Base-by-base conservation (phyloP, 2,329 filamentous ascomycete species). In the Penicillium sp. region DNA sequence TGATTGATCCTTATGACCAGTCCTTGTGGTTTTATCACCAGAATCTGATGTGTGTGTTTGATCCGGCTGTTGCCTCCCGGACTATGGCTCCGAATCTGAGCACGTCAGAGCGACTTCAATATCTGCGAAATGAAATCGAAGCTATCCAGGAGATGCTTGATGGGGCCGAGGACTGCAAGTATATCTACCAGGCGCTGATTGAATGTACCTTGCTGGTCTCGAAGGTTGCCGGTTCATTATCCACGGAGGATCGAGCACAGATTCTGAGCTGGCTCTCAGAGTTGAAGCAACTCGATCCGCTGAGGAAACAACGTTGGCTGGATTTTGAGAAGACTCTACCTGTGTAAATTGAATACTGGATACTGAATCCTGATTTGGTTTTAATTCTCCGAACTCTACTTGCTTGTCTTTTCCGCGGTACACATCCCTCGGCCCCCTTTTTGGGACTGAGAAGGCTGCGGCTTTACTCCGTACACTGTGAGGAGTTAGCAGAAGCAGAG, bases 21-120 rank as follows among this genome's bases (percentile, higher is more conserved):
- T 97, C 93, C 19, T 83, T 97, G 6, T 99, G 95, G 93, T 97
- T 96, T 77, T 98, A 99, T 73, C 93, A 98, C 76, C 91, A 95
- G 70, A 96, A 90, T 72, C 81, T 97, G 60, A 88, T 97, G 80
- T 85, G 88, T 62, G 90, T 89, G 72, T 81, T 91, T 69, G 81
- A 84, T 56, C 83, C 81, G 70, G 80, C 78, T 53, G 80, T 75
- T 15, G 78, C 81, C 15, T 73, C 80, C 2, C 79, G 83, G 22
- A 85, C 85, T 10, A 90, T 97, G 68, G 85, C 88, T 15, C 87
- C 87, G 0, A 82, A 86, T 40, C 79, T 96, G 33, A 83, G 83
- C 1, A 74, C 81, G 6, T 78, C 84, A 9, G 86, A 94, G 59
- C 87, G 90, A 53, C 75, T 86, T 37, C 76, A 81, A 3, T 93